Evolutionary conservation across 2,329 filamentous ascomycete species (phyloP), one percentile per base, ranked within the genome.

Genomic region (Capronia epimyces): DNA sequence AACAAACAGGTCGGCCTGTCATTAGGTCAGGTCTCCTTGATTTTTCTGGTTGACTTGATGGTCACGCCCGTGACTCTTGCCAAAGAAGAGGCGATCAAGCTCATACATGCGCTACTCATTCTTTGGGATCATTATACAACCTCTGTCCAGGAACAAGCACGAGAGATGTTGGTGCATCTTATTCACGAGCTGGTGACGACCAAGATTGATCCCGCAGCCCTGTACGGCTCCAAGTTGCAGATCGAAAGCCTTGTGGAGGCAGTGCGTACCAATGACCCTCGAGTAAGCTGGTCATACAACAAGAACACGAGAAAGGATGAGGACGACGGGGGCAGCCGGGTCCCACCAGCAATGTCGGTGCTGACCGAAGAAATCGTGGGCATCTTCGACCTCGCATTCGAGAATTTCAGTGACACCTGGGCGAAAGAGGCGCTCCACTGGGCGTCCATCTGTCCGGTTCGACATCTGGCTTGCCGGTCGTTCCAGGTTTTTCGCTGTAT

Each of bases 401-500:
- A 90, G 3, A 83, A 86, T 1, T 85, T 98, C 56, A 89, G 89
- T 62, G 89, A 95, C 61, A 81, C 91, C 46, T 97, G 91, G 91
- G 89, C 86, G 6, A 87, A 88, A 57, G 78, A 95, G 25, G 91
- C 91, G 0, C 73, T 98, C 56, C 89, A 86, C 9, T 98, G 93
- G 93, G 94, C 93, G 8, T 97, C 93, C 0, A 95, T 90, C 2
- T 98, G 94, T 65, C 89, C 93, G 0, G 94, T 98, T 3, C 79
- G 91, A 43, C 93, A 98, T 71, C 75, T 98, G 45, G 93, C 93
- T 1, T 98, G 94, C 65, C 84, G 93, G 22, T 98, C 94, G 0
- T 97, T 98, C 69, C 94, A 98, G 65, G 86, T 98, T 9, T 98
- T 96, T 71, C 81, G 93, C 25, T 97, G 91, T 65, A 90, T 97